These are phyloP conservation scores for Penicillium thymicola DNA, from an alignment of 2,329 filamentous ascomycete species.

Conservation along the genomic window DNA sequence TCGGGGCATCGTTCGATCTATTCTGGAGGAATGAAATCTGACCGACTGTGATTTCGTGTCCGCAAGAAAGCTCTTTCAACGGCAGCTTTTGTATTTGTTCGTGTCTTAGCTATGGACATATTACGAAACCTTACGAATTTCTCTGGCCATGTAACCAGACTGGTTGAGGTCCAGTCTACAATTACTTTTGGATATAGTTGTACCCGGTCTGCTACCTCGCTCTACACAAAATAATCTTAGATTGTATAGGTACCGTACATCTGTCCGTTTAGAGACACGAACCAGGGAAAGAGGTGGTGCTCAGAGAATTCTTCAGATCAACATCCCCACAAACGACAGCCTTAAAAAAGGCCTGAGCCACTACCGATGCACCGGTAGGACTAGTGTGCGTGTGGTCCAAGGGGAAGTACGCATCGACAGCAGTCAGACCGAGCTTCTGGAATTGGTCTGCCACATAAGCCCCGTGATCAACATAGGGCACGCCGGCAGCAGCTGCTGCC, in stretches of 20 bases:
- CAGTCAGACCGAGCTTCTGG: constrained; percentile 47
- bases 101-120: constrained; percentile 12
- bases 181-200: too few relatives aligned
- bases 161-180: not conserved
- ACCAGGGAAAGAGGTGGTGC: constrained; percentile 26
- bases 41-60: not conserved
- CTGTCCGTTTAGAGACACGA: constrained; percentile 23
- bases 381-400: constrained; percentile 63
- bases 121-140: constrained; percentile 10
- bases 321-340: constrained; percentile 51
- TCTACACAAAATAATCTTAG: not conserved
- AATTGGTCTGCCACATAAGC: constrained; percentile 56
- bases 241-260: not conserved
- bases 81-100: constrained; percentile 3
- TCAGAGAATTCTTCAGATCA: constrained; percentile 40
- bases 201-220: not conserved
- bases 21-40: constrained; percentile 25
- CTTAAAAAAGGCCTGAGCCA: constrained; percentile 59
- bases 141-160: not conserved
- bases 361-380: constrained; percentile 53
- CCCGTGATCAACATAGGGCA: constrained; percentile 60
- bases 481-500: constrained; percentile 46
- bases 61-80: too few relatives aligned
- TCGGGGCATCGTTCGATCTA: constrained; percentile 35
- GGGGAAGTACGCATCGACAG: constrained; percentile 55